These are phyloP conservation scores for Neopestalotiopsis clavispora DNA, from an alignment of 2,329 filamentous ascomycete genomes.

Conservation along the genomic window DNA sequence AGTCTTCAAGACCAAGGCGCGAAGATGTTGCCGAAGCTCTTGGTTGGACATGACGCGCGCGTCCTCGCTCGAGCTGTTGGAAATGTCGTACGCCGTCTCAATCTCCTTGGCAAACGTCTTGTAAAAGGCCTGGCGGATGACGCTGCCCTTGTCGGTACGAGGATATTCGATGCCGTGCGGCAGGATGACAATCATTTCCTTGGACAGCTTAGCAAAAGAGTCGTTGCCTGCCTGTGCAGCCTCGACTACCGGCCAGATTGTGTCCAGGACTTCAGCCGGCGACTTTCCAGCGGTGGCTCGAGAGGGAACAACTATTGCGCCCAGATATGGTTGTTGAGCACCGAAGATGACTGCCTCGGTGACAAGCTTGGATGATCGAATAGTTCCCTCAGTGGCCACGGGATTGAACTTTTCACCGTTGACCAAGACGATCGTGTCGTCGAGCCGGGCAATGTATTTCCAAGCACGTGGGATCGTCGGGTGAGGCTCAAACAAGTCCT, in stretches of 20 bases:
- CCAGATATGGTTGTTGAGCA: slow-evolving; percentile 49
- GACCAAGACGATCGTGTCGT: slow-evolving; percentile 40
- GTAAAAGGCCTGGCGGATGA: slow-evolving; percentile 56
- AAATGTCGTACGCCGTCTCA: slow-evolving; percentile 41
- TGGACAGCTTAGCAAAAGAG: slow-evolving; percentile 44
- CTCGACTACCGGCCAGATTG: slow-evolving; percentile 40
- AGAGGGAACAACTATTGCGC: slow-evolving; percentile 42
- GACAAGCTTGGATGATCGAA: slow-evolving; percentile 51
- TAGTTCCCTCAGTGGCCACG: slow-evolving; percentile 45
- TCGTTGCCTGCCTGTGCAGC: slow-evolving; percentile 35
- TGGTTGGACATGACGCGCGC: slow-evolving; percentile 16
- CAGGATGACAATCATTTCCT: slow-evolving; percentile 55
- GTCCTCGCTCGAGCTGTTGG: slow-evolving; percentile 27
- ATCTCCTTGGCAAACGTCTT: slow-evolving; percentile 48
- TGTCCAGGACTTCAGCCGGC: slow-evolving; percentile 33
- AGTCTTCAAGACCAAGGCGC: slow-evolving; percentile 32
- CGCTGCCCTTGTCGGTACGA: slow-evolving; percentile 57
- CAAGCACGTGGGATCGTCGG: slow-evolving; percentile 38
- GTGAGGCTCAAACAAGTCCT: slow-evolving; percentile 41
- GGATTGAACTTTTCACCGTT: slow-evolving; percentile 43
- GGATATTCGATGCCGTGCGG: slow-evolving; percentile 47
- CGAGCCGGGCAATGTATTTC: slow-evolving; percentile 41
- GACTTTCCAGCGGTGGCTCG: slow-evolving; percentile 21
- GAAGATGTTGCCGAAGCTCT: slow-evolving; percentile 34
- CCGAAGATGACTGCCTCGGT: slow-evolving; percentile 60